Evolutionary conservation across 192 early-diverging fungal genomes (phyloP).

Genomic region (Backusella macrospora): DNA sequence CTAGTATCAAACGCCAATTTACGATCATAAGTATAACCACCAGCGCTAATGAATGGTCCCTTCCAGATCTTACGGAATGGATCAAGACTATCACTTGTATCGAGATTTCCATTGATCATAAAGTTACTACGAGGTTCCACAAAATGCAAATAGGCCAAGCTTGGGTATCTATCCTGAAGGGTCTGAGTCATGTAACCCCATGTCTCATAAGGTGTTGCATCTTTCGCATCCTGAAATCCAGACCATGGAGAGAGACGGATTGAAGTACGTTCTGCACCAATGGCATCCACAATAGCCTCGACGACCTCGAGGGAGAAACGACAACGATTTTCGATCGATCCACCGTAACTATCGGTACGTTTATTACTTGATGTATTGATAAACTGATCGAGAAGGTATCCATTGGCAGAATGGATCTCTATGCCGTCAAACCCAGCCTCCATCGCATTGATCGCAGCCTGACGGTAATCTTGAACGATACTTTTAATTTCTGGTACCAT

Average conservation of each 20-base stretch:
- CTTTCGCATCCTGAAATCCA: constrained; percentile 38
- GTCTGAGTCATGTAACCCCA: constrained; percentile 29
- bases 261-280: constrained; percentile 40
- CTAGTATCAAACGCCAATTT: constrained; percentile 1
- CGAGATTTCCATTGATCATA: constrained; percentile 52
- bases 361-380: constrained; percentile 78
- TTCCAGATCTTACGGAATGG: constrained; percentile 28
- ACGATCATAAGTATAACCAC: constrained; percentile 24
- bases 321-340: constrained; percentile 33
- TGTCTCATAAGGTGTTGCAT: constrained; percentile 31
- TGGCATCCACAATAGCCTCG: constrained; percentile 25
- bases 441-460: constrained; percentile 67
- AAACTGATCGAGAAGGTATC: constrained; percentile 86
- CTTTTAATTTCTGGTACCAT: constrained; percentile 68
- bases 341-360: constrained; percentile 58
- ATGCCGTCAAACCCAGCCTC: constrained; percentile 84
- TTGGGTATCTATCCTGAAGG: constrained; percentile 31
- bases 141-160: constrained; percentile 40
- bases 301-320: constrained; percentile 39
- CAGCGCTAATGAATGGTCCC: constrained; percentile 28
- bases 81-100: constrained; percentile 9
- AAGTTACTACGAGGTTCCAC: constrained; percentile 31
- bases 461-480: constrained; percentile 62
- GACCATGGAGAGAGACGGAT: constrained; percentile 39
- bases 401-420: constrained; percentile 93